Conservation (phyloP, 1,284 basidiomycete genomes). For the Ganoderma sinense region DNA sequence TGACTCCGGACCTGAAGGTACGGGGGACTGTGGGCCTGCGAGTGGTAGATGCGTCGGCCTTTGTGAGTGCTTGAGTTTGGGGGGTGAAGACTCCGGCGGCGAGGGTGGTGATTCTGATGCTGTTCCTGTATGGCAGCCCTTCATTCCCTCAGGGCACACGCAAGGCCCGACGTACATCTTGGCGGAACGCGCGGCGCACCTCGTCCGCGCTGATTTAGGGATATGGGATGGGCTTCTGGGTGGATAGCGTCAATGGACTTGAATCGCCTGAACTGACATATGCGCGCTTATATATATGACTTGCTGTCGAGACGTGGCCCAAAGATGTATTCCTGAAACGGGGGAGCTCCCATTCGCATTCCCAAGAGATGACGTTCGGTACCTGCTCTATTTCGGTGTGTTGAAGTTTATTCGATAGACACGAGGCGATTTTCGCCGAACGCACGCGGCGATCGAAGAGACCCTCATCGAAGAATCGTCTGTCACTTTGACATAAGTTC, state of each 20-base stretch:
- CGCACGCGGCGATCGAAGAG: constrained; percentile 2
- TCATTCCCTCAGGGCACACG: constrained; percentile 18
- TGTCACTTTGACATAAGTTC: not conserved
- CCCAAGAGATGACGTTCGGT: not conserved
- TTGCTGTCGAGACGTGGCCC: not conserved
- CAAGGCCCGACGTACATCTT: constrained; percentile 21
- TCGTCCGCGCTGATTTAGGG: constrained; percentile 12
- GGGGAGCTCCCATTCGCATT: not conserved
- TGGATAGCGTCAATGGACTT: not conserved
- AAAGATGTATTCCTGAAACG: not conserved
- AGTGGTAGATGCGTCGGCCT: constrained; percentile 32
- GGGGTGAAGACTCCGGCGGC: not conserved
- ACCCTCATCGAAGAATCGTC: not conserved
- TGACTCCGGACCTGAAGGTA: constrained; percentile 40
- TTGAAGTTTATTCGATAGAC: not conserved
- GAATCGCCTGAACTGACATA: not conserved
- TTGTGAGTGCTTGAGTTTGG: constrained; percentile 22
- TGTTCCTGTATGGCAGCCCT: constrained; percentile 13
- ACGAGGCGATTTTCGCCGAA: not conserved
- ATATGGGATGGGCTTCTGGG: not conserved
- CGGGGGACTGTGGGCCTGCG: constrained; percentile 36
- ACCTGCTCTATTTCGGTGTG: not conserved
- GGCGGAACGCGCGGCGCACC: constrained; percentile 20
- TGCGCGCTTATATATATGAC: not conserved
- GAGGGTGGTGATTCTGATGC: not conserved